Conservation (phyloP, 2,329 filamentous ascomycete genomes). For the Nemania sp. region DNA sequence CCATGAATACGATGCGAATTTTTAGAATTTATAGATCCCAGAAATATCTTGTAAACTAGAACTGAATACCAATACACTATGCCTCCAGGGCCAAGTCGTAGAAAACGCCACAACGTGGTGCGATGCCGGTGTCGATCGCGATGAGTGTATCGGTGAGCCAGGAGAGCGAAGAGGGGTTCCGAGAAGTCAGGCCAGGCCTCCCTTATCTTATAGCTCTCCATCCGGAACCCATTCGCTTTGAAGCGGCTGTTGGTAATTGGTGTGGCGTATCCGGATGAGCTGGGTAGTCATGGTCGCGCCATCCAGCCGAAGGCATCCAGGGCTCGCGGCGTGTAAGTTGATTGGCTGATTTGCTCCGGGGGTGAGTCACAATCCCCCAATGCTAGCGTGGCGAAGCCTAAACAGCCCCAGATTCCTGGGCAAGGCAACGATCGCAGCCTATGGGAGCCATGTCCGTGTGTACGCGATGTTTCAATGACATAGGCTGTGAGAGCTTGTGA, state of each 20-base stretch:
- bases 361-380: slow-evolving; percentile 20
- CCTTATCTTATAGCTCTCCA: neutral
- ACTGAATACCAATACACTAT: neutral
- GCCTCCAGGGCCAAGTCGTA: neutral
- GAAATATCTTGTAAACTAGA: neutral
- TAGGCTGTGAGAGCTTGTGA: neutral
- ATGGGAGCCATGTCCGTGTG: neutral
- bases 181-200: neutral
- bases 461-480: neutral
- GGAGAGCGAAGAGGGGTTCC: neutral
- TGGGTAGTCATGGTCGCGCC: slow-evolving; percentile 7
- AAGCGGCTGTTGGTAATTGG: neutral
- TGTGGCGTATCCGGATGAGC: slow-evolving; percentile 2
- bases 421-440: slow-evolving; percentile 22
- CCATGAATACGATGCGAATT: too few species aligned
- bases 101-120: neutral
- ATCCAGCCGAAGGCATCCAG: slow-evolving; percentile 14
- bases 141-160: slow-evolving; percentile 17
- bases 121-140: neutral
- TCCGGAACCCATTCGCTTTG: neutral
- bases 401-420: neutral
- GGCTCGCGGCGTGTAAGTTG: slow-evolving; percentile 22
- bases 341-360: slow-evolving; percentile 12
- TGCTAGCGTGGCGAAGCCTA: slow-evolving; percentile 14
- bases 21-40: too few species aligned